Percentiles rank a stretch among this genome's conserved stretches.
Evolutionary conservation across 1,284 basidiomycete species (phyloP).

Genomic region (Sanguinoderma infundibulare): DNA sequence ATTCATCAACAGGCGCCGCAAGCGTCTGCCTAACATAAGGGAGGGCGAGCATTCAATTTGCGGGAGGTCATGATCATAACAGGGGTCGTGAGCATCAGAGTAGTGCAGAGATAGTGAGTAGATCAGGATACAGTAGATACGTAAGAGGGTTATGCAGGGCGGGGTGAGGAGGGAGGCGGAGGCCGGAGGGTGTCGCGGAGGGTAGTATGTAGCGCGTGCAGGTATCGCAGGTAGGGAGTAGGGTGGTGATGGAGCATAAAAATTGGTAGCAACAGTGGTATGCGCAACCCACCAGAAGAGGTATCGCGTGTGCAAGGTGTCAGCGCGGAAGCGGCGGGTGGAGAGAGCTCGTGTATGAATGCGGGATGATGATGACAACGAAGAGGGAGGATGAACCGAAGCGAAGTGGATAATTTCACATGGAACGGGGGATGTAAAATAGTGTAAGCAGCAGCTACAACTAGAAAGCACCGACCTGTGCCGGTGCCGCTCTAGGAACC

Average conservation of each 20-base stretch:
- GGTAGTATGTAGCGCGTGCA: neutral
- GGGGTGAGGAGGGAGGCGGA: neutral
- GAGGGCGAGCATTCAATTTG: constrained; percentile 13
- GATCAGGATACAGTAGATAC: constrained; percentile 17
- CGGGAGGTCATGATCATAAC: constrained; percentile 21
- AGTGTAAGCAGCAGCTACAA: constrained; percentile 5
- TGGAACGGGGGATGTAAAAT: constrained; percentile 8
- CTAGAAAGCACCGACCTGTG: constrained; percentile 7
- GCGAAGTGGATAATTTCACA: constrained; percentile 24
- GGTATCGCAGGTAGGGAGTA: constrained; percentile 6
- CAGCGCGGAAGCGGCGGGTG: neutral
- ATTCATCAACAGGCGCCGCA: too few species aligned
- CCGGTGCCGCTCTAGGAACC: constrained; percentile 18
- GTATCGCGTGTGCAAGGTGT: neutral
- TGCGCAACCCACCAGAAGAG: constrained; percentile 6
- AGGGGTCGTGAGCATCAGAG: constrained; percentile 24
- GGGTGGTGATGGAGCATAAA: neutral
- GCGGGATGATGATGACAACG: neutral
- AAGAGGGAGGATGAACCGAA: constrained; percentile 1
- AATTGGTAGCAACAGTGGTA: constrained; percentile 3
- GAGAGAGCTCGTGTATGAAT: neutral
- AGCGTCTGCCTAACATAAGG: too few species aligned
- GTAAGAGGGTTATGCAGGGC: neutral
- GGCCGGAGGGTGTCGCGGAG: constrained; percentile 7
- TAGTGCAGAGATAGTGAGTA: constrained; percentile 18